Conservation (phyloP, 2,329 filamentous ascomycete species). For the Alternaria incomplexa region DNA sequence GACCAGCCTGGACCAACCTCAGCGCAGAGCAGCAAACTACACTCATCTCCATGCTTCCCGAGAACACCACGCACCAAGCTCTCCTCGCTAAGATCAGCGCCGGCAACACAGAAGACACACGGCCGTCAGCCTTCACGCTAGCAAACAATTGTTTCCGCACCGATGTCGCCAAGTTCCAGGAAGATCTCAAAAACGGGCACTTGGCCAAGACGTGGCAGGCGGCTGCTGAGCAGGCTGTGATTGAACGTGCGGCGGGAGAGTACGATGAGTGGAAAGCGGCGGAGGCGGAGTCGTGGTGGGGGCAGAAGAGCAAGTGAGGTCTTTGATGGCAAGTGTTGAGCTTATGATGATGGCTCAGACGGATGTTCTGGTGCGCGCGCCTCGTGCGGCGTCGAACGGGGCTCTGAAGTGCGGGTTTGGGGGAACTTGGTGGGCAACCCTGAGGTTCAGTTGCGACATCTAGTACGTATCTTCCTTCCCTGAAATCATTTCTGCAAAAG, state of each 20-base stretch:
- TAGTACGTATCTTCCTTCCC: not conserved
- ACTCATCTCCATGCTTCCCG: slow-evolving; percentile 34
- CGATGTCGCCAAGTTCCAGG: slow-evolving; percentile 61
- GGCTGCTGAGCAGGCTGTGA: slow-evolving; percentile 60
- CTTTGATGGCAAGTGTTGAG: not conserved
- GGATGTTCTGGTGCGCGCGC: not conserved
- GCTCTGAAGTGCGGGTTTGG: not conserved
- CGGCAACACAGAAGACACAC: slow-evolving; percentile 20
- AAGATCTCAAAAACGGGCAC: slow-evolving; percentile 61
- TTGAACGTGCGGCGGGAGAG: slow-evolving; percentile 58
- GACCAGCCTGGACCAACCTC: slow-evolving; percentile 40
- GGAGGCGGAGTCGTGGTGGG: slow-evolving; percentile 64
- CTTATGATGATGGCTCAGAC: not conserved
- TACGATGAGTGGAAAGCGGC: slow-evolving; percentile 64
- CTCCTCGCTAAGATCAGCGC: slow-evolving; percentile 19
- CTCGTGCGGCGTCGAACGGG: not conserved
- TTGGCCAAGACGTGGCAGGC: slow-evolving; percentile 64
- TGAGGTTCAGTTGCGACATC: not conserved
- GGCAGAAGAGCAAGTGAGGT: slow-evolving; percentile 56
- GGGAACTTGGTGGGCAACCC: not conserved
- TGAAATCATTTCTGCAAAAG: not conserved
- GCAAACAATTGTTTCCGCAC: slow-evolving; percentile 57
- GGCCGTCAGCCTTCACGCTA: slow-evolving; percentile 31
- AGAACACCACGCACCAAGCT: slow-evolving; percentile 17
- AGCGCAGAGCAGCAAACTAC: slow-evolving; percentile 23